phyloP scores from a whole-genome alignment of 1,139 yeast species.

The Pichia sorboxylosa region DNA sequence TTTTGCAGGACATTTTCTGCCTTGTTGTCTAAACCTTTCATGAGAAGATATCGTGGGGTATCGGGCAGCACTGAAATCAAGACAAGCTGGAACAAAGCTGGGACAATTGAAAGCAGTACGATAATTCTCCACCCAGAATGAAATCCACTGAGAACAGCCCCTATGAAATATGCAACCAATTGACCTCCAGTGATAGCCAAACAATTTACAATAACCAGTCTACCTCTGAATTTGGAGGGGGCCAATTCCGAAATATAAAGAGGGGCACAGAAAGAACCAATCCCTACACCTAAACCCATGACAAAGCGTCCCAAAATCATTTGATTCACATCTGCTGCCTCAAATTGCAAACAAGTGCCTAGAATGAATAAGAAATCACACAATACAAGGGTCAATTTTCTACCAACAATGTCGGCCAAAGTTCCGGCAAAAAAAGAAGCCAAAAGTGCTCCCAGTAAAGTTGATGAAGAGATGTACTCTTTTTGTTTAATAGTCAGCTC shows the following conservation, averaged over 20 bases:
- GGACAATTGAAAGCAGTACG: conserved; percentile 43
- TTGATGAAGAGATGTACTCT: conserved; percentile 45
- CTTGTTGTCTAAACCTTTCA: conserved; percentile 29
- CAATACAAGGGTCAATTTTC: conserved; percentile 34
- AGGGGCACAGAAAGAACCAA: conserved; percentile 47
- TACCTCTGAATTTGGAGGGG: conserved; percentile 43
- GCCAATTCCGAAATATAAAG: conserved; percentile 46
- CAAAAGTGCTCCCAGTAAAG: conserved; percentile 44
- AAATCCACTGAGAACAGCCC: conserved; percentile 36
- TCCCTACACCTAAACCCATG: conserved; percentile 48
- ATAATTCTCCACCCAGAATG: conserved; percentile 44
- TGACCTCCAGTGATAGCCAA: conserved; percentile 52
- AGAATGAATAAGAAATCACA: conserved; percentile 38
- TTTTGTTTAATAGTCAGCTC: conserved; percentile 35
- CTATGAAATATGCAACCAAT: conserved; percentile 41
- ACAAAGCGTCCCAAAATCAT: conserved; percentile 46
- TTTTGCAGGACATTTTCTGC: conserved; percentile 35
- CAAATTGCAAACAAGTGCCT: conserved; percentile 40
- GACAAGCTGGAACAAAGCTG: conserved; percentile 37
- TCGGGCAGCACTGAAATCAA: conserved; percentile 43
- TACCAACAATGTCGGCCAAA: conserved; percentile 37
- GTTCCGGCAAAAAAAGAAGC: conserved; percentile 37
- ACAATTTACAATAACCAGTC: conserved; percentile 43
- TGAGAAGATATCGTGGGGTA: conserved; percentile 46
- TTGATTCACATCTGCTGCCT: conserved; percentile 35